Base-by-base conservation (phyloP, 2,329 filamentous ascomycete species). In the Xylariomycetidae sp. region DNA sequence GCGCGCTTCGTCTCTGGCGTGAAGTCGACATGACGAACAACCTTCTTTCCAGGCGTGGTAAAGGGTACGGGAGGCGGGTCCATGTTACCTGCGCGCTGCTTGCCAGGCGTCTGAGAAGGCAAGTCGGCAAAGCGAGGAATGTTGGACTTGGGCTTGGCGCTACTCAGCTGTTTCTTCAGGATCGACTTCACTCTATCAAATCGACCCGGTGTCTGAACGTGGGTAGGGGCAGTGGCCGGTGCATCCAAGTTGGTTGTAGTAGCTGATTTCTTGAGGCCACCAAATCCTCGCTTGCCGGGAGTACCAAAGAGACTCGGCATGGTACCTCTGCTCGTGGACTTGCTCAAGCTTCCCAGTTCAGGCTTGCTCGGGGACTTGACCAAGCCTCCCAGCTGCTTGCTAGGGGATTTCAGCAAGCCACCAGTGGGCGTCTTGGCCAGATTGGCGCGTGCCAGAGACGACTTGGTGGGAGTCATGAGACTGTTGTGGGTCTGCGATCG, bases 391-490 rank as follows among this genome's bases (percentile, higher is more conserved):
- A 66, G 39, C 18, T 59, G 58, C 49, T 73, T 78, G 16, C 69
- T 70, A 7, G 74, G 60, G 8, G 76, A 75, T 29, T 68, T 73
- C 19, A 72, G 65, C 52, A 76, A 68, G 13, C 64, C 68, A 15
- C 64, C 64, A 33, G 69, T 73, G 27, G 73, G 61, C 6, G 68
- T 64, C 50, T 74, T 78, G 33, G 63, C 61, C 44, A 68, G 77
- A 34, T 70, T 61, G 29, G 71, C 62, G 26, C 81, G 78, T 20
- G 79, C 75, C 32, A 85, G 58, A 1, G 84, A 86, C 6, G 85
- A 67, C 56, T 86, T 87, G 7, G 85, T 92, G 0, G 88, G 87
- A 5, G 85, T 93, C 58, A 80, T 74, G 19, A 90, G 64, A 38
- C 67, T 78, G 40, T 68, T 65, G 39, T 68, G 60, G 40, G 72